Evolutionary conservation across 139 green algal species (phyloP), one percentile per base, ranked within the genome.

Genomic region (Coelastrella sp.): DNA sequence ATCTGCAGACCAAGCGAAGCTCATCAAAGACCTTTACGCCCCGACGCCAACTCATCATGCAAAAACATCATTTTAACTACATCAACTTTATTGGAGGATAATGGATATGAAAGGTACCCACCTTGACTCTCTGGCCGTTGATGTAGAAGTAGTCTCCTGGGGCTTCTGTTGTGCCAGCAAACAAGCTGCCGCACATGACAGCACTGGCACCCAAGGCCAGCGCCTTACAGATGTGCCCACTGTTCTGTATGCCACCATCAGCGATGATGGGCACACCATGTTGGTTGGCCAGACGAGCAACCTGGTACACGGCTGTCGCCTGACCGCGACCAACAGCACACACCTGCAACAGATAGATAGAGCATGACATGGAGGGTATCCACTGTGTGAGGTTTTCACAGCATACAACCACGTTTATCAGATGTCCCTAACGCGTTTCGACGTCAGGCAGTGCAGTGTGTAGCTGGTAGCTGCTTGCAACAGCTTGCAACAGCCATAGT

Each of bases 321-420:
- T 99, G 98, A 4, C 98, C 98, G 7, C 98, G 93, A 3, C 98
- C 98, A 19, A 99, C 98, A 5, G 98, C 98, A 92, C 98, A 99
- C 76, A 99, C 83, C 83, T 88, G 83, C 60, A 60, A 22, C 3
- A 64, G 0, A 5, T 1, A 47, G 1, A 47, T 47, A 47, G 32
- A 47, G 32, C 32, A 47, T 47, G 32, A 47, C 32, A 47, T 47
- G 32, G 32, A 47, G 32, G 32, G 32, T 47, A 47, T 0, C 32
- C 32, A 47, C 32, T 47, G 0, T 47, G 1, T 47, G 32, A 47
- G 32, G 32, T 47, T 47, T 47, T 1, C 32, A 47, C 32, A 47
- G 32, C 32, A 47, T 47, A 47, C 32, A 47, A 47, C 32, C 32
- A 47, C 32, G 32, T 47, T 47, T 1, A 47, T 47, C 32, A 47